These are phyloP conservation scores for Candida vartiovaarae DNA, from an alignment of 805 yeast genomes.

Conservation along the genomic window DNA sequence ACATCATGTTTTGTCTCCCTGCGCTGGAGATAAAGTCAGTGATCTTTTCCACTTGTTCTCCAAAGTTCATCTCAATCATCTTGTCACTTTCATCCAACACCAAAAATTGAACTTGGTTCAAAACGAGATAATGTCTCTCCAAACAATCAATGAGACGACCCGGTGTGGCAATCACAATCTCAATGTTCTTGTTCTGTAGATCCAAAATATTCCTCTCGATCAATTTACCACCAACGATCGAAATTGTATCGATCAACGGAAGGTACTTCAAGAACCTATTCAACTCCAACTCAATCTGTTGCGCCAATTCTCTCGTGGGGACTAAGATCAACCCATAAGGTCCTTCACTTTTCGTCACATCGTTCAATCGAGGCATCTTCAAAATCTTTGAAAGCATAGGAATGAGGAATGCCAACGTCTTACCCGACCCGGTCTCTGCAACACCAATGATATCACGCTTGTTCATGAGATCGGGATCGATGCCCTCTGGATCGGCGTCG, in stretches of 20 bases:
- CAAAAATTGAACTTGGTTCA: constrained; percentile 57
- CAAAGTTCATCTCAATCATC: constrained; percentile 94
- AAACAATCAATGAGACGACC: constrained; percentile 83
- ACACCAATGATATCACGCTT: constrained; percentile 72
- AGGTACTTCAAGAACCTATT: constrained; percentile 36
- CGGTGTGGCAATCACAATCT: constrained; percentile 84
- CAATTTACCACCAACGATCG: constrained; percentile 87
- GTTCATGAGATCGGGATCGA: constrained; percentile 65
- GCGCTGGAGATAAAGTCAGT: constrained; percentile 43
- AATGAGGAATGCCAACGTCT: constrained; percentile 74
- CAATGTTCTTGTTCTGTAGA: constrained; percentile 31
- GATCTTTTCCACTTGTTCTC: constrained; percentile 63
- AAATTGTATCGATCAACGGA: constrained; percentile 42
- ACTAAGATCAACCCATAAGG: constrained; percentile 73
- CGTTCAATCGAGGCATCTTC: constrained; percentile 40
- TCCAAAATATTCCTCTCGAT: constrained; percentile 64
- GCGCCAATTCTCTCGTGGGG: constrained; percentile 92
- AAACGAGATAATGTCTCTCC: constrained; percentile 54
- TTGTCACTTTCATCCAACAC: constrained; percentile 93
- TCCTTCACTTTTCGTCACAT: constrained; percentile 47
- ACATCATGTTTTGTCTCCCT: constrained; percentile 71
- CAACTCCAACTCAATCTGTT: constrained; percentile 72
- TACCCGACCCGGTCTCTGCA: constrained; percentile 97
- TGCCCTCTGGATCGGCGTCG: constrained; percentile 90
- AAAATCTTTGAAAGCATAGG: constrained; percentile 58